Percentiles rank a stretch among this genome's conserved stretches.
phyloP scores from a whole-genome alignment of 2,329 filamentous ascomycete genomes.

The Bisporella sp. region DNA sequence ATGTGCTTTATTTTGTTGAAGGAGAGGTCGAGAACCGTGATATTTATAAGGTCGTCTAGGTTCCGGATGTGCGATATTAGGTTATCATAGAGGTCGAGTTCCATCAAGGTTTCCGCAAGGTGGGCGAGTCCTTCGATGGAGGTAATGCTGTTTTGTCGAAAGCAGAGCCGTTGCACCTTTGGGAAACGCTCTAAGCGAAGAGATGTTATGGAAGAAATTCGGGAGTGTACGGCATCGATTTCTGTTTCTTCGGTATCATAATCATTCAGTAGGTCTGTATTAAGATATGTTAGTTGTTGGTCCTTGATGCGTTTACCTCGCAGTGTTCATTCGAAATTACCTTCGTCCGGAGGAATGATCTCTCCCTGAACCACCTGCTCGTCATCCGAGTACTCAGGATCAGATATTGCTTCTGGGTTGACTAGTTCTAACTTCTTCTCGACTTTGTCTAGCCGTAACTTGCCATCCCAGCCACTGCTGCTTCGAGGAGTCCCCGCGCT shows the following conservation, averaged over 20 bases:
- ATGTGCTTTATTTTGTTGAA: slow-evolving; percentile 99
- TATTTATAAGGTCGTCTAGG: slow-evolving; percentile 67
- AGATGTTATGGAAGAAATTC: slow-evolving; percentile 69
- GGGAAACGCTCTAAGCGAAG: slow-evolving; percentile 80
- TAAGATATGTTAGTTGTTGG: not conserved
- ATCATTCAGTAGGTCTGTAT: slow-evolving; percentile 50
- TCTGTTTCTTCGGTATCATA: slow-evolving; percentile 61
- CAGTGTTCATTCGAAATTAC: slow-evolving; percentile 33
- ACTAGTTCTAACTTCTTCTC: slow-evolving; percentile 55
- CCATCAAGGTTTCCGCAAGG: slow-evolving; percentile 61
- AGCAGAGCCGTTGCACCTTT: slow-evolving; percentile 69
- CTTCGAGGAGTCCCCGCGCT: slow-evolving; percentile 30
- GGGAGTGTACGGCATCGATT: slow-evolving; percentile 85
- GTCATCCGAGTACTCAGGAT: slow-evolving; percentile 78
- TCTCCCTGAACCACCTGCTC: slow-evolving; percentile 64
- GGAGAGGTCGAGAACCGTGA: slow-evolving; percentile 80
- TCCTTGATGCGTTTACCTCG: not conserved
- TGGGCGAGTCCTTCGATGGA: slow-evolving; percentile 66
- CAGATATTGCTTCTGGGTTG: slow-evolving; percentile 77
- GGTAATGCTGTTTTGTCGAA: slow-evolving; percentile 87
- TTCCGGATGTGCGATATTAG: slow-evolving; percentile 80
- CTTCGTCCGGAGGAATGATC: slow-evolving; percentile 75
- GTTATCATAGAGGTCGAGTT: slow-evolving; percentile 96
- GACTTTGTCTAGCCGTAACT: slow-evolving; percentile 57
- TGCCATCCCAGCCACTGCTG: slow-evolving; percentile 76